A percentile compares a stretch with the other conserved stretches of the same genome.
phyloP scores from a whole-genome alignment of 768 basidiomycete species.

The Suillus hirtellus region DNA sequence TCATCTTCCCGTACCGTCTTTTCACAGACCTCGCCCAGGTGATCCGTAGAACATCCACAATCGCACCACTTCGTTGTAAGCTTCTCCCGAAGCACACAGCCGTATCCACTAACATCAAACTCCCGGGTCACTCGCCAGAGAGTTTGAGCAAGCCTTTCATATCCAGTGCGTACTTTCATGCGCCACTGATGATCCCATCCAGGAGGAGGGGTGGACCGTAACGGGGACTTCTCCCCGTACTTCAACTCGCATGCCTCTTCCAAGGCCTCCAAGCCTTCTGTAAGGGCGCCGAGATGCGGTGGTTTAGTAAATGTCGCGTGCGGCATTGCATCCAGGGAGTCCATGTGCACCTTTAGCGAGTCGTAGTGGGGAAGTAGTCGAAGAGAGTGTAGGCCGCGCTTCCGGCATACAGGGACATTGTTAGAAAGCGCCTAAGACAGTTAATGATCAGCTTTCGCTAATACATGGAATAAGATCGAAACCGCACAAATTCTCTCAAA shows the following conservation, averaged over 20 bases:
- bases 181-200: conserved; percentile 62
- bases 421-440: conserved; percentile 63
- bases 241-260: conserved; percentile 65
- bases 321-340: conserved; percentile 58
- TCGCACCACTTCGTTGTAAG: conserved; percentile 77
- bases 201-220: conserved; percentile 32
- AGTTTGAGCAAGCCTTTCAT: conserved; percentile 61
- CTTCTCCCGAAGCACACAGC: conserved; percentile 68
- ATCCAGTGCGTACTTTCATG: conserved; percentile 59
- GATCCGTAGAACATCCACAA: conserved; percentile 79
- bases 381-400: conserved; percentile 66
- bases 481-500: conserved; percentile 68
- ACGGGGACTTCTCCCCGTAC: conserved; percentile 41
- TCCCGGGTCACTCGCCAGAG: conserved; percentile 72
- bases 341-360: conserved; percentile 61
- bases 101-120: conserved; percentile 74
- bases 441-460: background rate
- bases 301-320: conserved; percentile 62
- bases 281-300: conserved; percentile 59
- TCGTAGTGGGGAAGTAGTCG: conserved; percentile 62
- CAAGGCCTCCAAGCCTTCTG: conserved; percentile 60
- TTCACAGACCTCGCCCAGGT: conserved; percentile 76
- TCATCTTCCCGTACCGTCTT: conserved; percentile 70
- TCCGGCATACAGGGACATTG: conserved; percentile 62
- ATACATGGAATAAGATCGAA: background rate